Conservation (phyloP, 164 flowering plant genomes). For the Protea cynaroides region DNA sequence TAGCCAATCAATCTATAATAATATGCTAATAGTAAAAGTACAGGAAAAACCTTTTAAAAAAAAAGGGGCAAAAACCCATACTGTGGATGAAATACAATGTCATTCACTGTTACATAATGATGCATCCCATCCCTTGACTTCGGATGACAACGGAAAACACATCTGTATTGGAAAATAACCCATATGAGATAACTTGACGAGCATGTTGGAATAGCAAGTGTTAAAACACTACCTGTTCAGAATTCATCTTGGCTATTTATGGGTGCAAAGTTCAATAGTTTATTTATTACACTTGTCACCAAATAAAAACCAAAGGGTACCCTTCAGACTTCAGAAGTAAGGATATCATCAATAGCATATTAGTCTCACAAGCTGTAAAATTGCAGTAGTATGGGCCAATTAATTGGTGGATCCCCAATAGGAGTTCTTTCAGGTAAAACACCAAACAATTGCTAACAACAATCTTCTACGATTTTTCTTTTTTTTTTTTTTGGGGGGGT, state of each 20-base stretch:
- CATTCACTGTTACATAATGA: constrained; percentile 70
- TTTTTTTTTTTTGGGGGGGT: no score
- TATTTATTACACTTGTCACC: no score
- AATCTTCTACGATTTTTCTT: no score
- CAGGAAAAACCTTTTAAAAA: neutral
- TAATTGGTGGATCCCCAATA: no score
- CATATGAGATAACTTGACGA: constrained; percentile 4
- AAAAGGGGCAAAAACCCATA: constrained; percentile 22
- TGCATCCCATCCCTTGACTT: constrained; percentile 48
- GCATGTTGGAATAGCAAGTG: neutral
- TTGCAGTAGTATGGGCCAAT: no score
- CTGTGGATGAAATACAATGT: constrained; percentile 71
- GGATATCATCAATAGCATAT: no score
- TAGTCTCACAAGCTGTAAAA: no score
- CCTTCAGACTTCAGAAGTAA: no score
- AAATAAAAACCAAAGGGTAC: no score
- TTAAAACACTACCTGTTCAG: neutral
- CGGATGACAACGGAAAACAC: constrained; percentile 68
- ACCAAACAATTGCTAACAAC: no score
- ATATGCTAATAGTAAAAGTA: neutral
- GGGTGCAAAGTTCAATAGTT: neutral
- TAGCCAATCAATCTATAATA: neutral
- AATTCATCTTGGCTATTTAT: neutral
- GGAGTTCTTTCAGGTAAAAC: no score
- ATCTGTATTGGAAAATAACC: constrained; percentile 38